These are phyloP conservation scores for Volvox carteri DNA, from an alignment of 163 green algal genomes.

Conservation along the genomic window DNA sequence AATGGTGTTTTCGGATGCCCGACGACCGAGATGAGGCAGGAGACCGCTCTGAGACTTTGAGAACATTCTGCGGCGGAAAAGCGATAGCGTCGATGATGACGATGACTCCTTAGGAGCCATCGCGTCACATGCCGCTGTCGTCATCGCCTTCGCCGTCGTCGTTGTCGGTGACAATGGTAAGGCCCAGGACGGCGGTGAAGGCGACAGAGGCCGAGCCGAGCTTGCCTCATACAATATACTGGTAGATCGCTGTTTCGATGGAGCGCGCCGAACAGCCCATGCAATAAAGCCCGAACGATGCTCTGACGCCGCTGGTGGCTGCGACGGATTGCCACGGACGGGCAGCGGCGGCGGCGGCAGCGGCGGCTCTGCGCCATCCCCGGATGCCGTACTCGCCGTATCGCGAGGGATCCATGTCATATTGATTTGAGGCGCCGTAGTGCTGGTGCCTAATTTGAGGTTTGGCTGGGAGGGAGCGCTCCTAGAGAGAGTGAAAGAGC, in stretches of 20 bases:
- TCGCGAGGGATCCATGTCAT: no score
- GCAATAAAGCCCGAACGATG: not conserved
- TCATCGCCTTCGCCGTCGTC: no score
- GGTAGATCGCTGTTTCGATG: not conserved
- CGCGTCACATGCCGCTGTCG: no score
- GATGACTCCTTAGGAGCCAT: not conserved
- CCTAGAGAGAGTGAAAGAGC: constrained; percentile 30
- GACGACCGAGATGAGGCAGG: not conserved
- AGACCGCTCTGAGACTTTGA: not conserved
- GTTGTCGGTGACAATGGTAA: no score
- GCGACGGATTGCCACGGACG: not conserved
- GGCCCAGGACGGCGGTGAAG: not conserved
- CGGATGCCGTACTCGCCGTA: no score
- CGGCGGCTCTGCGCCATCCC: no score
- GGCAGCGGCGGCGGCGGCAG: no score
- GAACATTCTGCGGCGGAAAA: not conserved
- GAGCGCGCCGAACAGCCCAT: not conserved
- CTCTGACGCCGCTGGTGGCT: not conserved
- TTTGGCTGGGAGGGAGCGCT: not conserved
- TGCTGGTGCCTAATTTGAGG: not conserved
- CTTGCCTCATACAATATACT: not conserved
- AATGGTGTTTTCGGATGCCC: not conserved
- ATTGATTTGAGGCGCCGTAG: no score
- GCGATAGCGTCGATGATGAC: not conserved
- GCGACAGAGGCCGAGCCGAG: not conserved